Base-by-base conservation (phyloP, 805 yeast genomes). In the Cyberlindnera xylosilytica region DNA sequence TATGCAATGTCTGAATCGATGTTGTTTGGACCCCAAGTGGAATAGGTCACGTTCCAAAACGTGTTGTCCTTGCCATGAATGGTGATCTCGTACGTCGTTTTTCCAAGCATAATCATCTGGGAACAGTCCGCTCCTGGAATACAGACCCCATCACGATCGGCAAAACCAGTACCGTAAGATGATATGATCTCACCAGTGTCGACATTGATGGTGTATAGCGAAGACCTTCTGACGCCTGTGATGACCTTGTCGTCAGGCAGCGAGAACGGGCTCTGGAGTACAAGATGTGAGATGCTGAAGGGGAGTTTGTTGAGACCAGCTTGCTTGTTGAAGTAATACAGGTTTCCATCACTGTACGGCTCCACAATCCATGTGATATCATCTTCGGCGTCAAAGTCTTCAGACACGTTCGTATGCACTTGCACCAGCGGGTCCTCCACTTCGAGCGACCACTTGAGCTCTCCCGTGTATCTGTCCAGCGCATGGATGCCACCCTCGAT, bases 1-100 rank as follows among this genome's bases (percentile, higher is more conserved):
- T 56, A 53, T 3, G 68, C 69, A 32, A 78, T 61, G 44, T 68
- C 73, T 12, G 60, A 60, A 61, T 91, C 96, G 39, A 89, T 68
- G 50, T 87, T 81, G 61, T 91, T 91, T 34, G 96, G 95, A 9
- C 93, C 95, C 97, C 97, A 93, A 28, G 83, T 74, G 1, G 95
- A 73, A 57, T 84, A 89, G 0, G 90, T 81, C 15, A 93, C 86
- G 55, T 88, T 86, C 93, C 97, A 90, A 2, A 81, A 76, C 0
- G 82, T 66, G 46, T 79, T 78, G 46, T 78, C 74, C 52, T 74
- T 78, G 3, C 93, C 81, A 58, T 88, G 83, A n/a, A 93, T 91
- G 0, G 79, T 69, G 32, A 86, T 66, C 50, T 83, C 85, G 56
- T 81, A 86, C 0, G 80, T 79, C 0, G 90, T 81, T 59, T 78